These are phyloP conservation scores for Macrophomina tecta DNA, from an alignment of 2,329 filamentous ascomycete genomes.

Conservation along the genomic window DNA sequence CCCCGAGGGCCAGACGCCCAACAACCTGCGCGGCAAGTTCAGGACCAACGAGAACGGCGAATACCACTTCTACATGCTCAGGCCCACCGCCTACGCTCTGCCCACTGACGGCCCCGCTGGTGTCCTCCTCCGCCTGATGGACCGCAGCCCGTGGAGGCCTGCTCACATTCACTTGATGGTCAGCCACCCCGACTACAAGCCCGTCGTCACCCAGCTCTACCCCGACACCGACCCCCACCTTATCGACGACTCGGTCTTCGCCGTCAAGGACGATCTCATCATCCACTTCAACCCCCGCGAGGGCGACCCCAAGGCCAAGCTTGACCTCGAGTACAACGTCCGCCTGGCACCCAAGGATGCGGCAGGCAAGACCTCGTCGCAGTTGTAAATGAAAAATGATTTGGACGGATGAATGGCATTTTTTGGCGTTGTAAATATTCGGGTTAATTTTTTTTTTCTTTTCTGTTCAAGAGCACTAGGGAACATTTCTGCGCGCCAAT, in stretches of 20 bases:
- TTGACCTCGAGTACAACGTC: conserved; percentile 69
- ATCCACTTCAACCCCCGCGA: conserved; percentile 52
- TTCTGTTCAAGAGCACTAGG: not conserved
- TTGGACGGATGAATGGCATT: conserved; percentile 15
- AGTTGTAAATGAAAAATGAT: conserved; percentile 4
- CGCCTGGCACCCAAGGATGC: conserved; percentile 53
- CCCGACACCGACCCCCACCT: conserved; percentile 64
- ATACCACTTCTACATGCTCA: conserved; percentile 76
- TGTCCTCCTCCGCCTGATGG: conserved; percentile 59
- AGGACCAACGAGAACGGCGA: conserved; percentile 71
- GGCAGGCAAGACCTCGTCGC: conserved; percentile 24
- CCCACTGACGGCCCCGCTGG: conserved; percentile 67
- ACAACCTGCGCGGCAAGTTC: conserved; percentile 81
- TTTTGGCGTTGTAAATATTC: conserved; percentile 24
- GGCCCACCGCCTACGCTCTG: conserved; percentile 75
- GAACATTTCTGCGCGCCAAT: not conserved
- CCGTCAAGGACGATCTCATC: conserved; percentile 51
- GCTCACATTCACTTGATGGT: conserved; percentile 66
- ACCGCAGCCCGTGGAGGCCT: conserved; percentile 66
- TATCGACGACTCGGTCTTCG: conserved; percentile 65
- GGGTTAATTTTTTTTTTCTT: not conserved
- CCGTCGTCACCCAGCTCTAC: conserved; percentile 64
- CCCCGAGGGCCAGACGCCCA: conserved; percentile 70
- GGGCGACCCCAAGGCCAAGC: conserved; percentile 58
- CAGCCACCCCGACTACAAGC: conserved; percentile 62